Conservation (phyloP, 805 yeast species). For the Candida vaughaniae region DNA sequence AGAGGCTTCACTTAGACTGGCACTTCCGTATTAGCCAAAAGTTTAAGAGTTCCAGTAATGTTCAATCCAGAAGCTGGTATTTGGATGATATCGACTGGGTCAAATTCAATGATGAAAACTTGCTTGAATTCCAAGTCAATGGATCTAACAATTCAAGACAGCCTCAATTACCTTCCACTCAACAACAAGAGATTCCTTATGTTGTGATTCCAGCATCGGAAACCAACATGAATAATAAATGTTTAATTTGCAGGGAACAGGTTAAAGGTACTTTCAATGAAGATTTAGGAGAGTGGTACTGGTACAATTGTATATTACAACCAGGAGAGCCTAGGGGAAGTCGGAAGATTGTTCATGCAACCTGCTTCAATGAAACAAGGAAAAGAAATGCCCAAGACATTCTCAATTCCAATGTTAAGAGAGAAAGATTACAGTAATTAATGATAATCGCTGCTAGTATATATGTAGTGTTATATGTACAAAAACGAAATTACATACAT, state of each 20-base stretch:
- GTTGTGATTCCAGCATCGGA: conserved; percentile 69
- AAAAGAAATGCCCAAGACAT: conserved; percentile 31
- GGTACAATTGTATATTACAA: conserved; percentile 38
- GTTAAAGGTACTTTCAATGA: conserved; percentile 44
- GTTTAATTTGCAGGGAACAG: conserved; percentile 42
- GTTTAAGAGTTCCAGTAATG: conserved; percentile 38
- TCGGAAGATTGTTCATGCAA: conserved; percentile 40
- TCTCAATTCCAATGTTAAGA: conserved; percentile 6
- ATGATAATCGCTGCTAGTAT: too few relatives aligned
- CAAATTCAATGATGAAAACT: conserved; percentile 64
- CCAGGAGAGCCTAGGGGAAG: conserved; percentile 35
- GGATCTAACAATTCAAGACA: background rate
- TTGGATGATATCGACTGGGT: conserved; percentile 71
- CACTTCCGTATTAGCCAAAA: conserved; percentile 89
- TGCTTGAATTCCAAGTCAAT: conserved; percentile 32
- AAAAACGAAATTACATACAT: conserved; percentile 4
- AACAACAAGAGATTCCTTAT: conserved; percentile 26
- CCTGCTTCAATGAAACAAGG: conserved; percentile 39
- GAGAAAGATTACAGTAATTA: conserved; percentile 10
- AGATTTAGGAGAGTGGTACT: conserved; percentile 47
- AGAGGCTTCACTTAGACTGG: conserved; percentile 84
- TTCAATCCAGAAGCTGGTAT: conserved; percentile 83
- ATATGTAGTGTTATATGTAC: conserved; percentile 1
- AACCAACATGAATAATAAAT: conserved; percentile 48
- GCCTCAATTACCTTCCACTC: background rate